Conservation (phyloP, 257 asterid genomes). For the Penstemon barbatus region DNA sequence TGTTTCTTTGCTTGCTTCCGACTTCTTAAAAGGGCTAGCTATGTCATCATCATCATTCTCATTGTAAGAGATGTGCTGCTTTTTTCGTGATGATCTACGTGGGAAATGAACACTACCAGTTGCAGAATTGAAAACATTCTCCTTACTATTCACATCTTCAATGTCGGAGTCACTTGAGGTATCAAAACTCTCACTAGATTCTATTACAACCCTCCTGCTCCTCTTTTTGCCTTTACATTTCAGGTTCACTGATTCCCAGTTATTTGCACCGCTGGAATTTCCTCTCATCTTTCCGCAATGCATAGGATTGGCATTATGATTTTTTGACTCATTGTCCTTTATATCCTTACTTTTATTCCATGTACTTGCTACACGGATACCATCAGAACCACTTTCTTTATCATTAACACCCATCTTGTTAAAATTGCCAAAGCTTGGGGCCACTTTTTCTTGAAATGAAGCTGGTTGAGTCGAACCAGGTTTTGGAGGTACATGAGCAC, state of each 20-base stretch:
- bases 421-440: not conserved
- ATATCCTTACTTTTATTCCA: conserved; percentile 20
- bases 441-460: conserved; percentile 30
- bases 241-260: conserved; percentile 19
- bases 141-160: conserved; percentile 35
- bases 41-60: conserved; percentile 52
- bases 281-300: conserved; percentile 26
- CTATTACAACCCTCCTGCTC: conserved; percentile 27
- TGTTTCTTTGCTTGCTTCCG: conserved; percentile 21
- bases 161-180: conserved; percentile 23
- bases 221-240: conserved; percentile 39
- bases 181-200: conserved; percentile 40
- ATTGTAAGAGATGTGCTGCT: conserved; percentile 50
- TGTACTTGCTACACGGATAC: not conserved
- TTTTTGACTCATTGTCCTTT: conserved; percentile 26
- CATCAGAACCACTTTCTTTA: conserved; percentile 20
- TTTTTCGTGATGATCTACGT: conserved; percentile 56
- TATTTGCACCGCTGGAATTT: conserved; percentile 11
- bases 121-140: conserved; percentile 28
- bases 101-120: conserved; percentile 28
- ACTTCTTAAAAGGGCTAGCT: conserved; percentile 35
- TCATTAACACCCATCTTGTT: no score
- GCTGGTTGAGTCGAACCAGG: conserved; percentile 31
- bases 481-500: conserved; percentile 36
- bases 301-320: conserved; percentile 5